Conservation (phyloP, 108 stramenopile species). For the Fragilaria crotonensis region DNA sequence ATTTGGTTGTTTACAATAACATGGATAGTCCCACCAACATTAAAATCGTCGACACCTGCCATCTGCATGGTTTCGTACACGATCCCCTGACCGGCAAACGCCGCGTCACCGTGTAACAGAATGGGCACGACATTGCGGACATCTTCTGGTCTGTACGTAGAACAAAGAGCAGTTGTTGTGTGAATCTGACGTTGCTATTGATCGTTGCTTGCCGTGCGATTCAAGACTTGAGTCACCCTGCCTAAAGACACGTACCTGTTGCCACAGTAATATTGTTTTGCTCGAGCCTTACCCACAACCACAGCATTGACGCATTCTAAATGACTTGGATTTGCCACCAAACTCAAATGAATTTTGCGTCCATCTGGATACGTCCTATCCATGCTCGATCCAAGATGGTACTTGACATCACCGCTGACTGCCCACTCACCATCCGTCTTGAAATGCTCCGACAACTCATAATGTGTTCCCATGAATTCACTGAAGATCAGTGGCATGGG, state of each 20-base stretch:
- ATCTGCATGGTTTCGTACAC: slow-evolving; percentile 99
- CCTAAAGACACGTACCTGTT: slow-evolving; percentile 47
- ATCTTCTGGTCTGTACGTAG: slow-evolving; percentile 12
- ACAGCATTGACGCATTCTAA: slow-evolving; percentile 98
- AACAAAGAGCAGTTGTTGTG: no score
- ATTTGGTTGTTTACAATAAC: slow-evolving; percentile 99
- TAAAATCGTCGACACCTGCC: slow-evolving; percentile 83
- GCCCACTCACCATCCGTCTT: slow-evolving; percentile 72
- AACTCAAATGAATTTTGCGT: slow-evolving; percentile 85
- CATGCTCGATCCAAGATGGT: slow-evolving; percentile 98
- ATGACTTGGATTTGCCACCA: slow-evolving; percentile 98
- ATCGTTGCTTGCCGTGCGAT: no score
- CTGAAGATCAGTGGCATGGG: slow-evolving; percentile 97
- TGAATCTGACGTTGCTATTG: no score
- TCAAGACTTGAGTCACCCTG: no score
- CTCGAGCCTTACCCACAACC: slow-evolving; percentile 94
- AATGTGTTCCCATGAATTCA: slow-evolving; percentile 96
- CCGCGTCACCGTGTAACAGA: slow-evolving; percentile 98
- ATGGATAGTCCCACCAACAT: slow-evolving; percentile 98
- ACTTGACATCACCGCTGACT: slow-evolving; percentile 97
- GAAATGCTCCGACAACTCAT: slow-evolving; percentile 70
- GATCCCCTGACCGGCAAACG: slow-evolving; percentile 98
- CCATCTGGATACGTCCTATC: slow-evolving; percentile 98
- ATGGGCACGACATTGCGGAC: slow-evolving; percentile 84
- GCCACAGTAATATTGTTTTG: slow-evolving; percentile 96